Conservation (phyloP, 2,329 filamentous ascomycete species). For the Clonostachys byssicola region DNA sequence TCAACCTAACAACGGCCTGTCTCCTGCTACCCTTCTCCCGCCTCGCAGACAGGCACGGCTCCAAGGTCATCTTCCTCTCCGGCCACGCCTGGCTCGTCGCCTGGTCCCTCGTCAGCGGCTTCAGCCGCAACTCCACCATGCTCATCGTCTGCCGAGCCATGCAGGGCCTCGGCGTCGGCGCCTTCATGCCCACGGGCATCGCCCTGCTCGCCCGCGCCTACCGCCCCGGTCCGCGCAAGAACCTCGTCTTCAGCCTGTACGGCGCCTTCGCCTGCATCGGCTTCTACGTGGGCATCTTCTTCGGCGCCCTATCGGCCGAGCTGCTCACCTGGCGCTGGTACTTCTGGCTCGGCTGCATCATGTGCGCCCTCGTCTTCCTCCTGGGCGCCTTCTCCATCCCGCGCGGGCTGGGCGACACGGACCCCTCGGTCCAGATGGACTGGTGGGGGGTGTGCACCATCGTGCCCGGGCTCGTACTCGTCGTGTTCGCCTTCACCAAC, state of each 20-base stretch:
- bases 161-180: conserved; percentile 69
- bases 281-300: conserved; percentile 62
- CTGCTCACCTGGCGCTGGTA: conserved; percentile 64
- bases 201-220: conserved; percentile 67
- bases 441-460: conserved; percentile 60
- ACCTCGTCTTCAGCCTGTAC: conserved; percentile 58
- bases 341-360: conserved; percentile 57
- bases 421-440: conserved; percentile 51
- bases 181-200: conserved; percentile 67
- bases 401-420: conserved; percentile 15
- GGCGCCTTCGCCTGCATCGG: conserved; percentile 53
- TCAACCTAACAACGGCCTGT: conserved; percentile 51
- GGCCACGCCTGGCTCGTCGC: conserved; percentile 61
- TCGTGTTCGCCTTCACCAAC: conserved; percentile 74
- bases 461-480: conserved; percentile 60
- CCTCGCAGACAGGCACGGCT: conserved; percentile 59
- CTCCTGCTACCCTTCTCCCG: conserved; percentile 62
- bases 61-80: conserved; percentile 52
- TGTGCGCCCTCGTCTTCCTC: conserved; percentile 39
- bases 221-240: conserved; percentile 67
- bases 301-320: conserved; percentile 59
- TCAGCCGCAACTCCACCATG: conserved; percentile 64
- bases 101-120: conserved; percentile 68
- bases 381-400: conserved; percentile 36
- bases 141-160: conserved; percentile 70